Conservation (phyloP, 306 rosid genomes). For the Luffa acutangula region DNA sequence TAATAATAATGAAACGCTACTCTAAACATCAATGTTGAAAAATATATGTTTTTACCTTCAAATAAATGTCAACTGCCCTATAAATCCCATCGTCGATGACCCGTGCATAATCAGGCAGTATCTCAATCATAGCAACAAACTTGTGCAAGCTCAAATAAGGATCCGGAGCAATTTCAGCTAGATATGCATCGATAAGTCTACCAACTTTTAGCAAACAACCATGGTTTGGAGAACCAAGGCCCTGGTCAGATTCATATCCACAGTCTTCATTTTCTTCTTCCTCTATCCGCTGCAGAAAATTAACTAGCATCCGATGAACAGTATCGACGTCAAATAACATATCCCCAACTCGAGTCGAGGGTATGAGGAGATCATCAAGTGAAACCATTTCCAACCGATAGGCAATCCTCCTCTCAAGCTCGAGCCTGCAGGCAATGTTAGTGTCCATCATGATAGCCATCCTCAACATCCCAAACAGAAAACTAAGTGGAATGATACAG, state of each 20-base stretch:
- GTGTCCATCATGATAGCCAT: conserved; percentile 62
- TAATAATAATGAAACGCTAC: not conserved
- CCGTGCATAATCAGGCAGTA: conserved; percentile 86
- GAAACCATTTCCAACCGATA: conserved; percentile 55
- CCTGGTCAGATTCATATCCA: conserved; percentile 68
- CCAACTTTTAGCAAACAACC: conserved; percentile 71
- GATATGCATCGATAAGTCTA: conserved; percentile 64
- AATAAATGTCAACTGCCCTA: conserved; percentile 68
- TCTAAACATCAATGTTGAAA: not conserved
- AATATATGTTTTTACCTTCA: conserved; percentile 42
- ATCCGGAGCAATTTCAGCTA: conserved; percentile 86
- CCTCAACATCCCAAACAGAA: conserved; percentile 75
- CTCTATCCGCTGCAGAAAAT: conserved; percentile 61
- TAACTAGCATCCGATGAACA: conserved; percentile 55
- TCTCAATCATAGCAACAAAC: conserved; percentile 52
- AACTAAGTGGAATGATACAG: conserved; percentile 48
- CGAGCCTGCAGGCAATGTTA: conserved; percentile 55
- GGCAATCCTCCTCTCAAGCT: conserved; percentile 73
- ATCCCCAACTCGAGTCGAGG: conserved; percentile 47
- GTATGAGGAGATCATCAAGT: conserved; percentile 73
- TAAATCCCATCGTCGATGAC: conserved; percentile 76
- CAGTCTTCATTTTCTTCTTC: conserved; percentile 62
- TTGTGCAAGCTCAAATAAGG: conserved; percentile 50
- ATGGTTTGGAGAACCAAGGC: conserved; percentile 44
- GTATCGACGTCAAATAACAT: conserved; percentile 76